Base-by-base conservation (phyloP, 495 filamentous ascomycete genomes). In the Penicillium paxilli region DNA sequence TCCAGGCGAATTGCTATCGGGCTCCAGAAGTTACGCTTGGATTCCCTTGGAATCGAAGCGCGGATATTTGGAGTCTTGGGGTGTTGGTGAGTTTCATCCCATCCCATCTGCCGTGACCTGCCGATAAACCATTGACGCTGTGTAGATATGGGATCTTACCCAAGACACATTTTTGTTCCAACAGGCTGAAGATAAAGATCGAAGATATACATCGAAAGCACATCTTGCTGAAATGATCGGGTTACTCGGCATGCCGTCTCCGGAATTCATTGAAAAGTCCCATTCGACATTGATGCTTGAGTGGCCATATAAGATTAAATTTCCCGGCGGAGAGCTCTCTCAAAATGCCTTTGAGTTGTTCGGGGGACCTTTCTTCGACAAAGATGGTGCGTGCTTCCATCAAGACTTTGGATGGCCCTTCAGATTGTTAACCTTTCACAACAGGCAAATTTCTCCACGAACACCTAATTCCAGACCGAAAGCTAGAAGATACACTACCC, bases 121-220 rank as follows among this genome's bases (percentile, higher is more conserved):
- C 11, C 20, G 0, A 20, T 19, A 11, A 33, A 8, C 21, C 11
- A 1, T 25, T 47, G 5, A 16, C 22, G 9, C 24, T 40, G 57
- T 33, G 26, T 49, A 77, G 75, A 56, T 74, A 10, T 80, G 72
- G 74, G 68, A 75, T 54, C 41, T 79, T 0, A 69, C 72, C 33
- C 70, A 76, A 51, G 62, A 60, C n/a, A 53, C 58, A 14, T 52
- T 70, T 30, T 50, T 78, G 25, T 78, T 80, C 33, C 24, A 41
- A 1, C 68, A 71, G 11, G 55, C 35, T 0, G 16, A 44, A 22
- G 47, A 58, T 46, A 12, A 11, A 14, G 50, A 35, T 1, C 22
- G 58, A 11, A 22, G 35, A 33, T 68, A 52, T 45, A 51, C 55
- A 17, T 59, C 66, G 7, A 41, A 48, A 14, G 58, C 73, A n/a